Base-by-base conservation (phyloP, 2,329 filamentous ascomycete genomes). In the Neurospora crassa region DNA sequence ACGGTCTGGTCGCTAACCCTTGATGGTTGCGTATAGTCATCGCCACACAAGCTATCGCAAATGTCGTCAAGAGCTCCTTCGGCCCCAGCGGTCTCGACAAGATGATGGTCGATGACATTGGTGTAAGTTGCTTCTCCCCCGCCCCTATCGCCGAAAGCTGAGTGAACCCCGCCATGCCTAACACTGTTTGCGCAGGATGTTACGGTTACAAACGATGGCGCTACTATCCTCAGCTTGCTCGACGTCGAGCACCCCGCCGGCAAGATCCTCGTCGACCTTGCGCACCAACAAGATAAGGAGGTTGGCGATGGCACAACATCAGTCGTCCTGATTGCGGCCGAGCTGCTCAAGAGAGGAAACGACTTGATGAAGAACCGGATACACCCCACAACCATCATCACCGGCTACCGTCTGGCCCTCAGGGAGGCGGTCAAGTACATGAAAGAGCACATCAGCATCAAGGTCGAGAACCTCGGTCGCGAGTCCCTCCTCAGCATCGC, bases 21-120 rank as follows among this genome's bases (percentile, higher is more conserved):
- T 71, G 71, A 78, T 79, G 69, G 79, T 73, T 63, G 47, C 43
- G 43, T 68, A 40, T 79, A 94, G 96, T 98, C 68, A 89, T 94
- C 76, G 96, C 96, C 76, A 98, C 96, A 67, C 94, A 97, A 82
- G 94, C 95, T 72, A 98, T 99, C 79, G 92, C 96, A 78, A 99
- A 98, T 89, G 94, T 99, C 72, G 94, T 99, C 82, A 98, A 97
- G 86, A 97, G 93, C 83, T 99, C 96, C 18, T 99, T 99, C 80
- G 96, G 96, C 71, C 96, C 96, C 69, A 97, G 93, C 74, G 96
- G 96, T 68, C 88, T 99, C 76, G 96, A 99, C 82, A 99, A 99
- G 89, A 99, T 99, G 96, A 98, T 99, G 96, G 96, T 99, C 78
- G 96, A 99, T 84, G 96, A 99, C 81, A 98, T 99, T 81, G 96